These are phyloP conservation scores for Saturnispora zaruensis DNA, from an alignment of 805 yeast genomes.

Conservation along the genomic window DNA sequence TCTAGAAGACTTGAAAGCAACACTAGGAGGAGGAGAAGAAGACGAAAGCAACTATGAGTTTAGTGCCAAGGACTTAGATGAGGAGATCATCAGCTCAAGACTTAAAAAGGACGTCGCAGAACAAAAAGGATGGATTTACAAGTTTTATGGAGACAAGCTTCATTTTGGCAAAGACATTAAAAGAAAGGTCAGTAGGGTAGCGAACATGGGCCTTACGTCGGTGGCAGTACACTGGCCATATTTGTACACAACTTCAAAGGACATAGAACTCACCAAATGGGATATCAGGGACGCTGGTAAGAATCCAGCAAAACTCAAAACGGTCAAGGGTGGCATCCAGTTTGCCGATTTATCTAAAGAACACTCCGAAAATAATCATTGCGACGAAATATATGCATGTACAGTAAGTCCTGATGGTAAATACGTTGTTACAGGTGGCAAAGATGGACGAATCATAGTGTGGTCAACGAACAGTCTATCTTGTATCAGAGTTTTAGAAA, in stretches of 20 bases:
- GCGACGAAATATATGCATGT: slow-evolving; percentile 63
- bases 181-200: slow-evolving; percentile 42
- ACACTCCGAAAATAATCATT: slow-evolving; percentile 61
- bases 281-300: slow-evolving; percentile 44
- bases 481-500: slow-evolving; percentile 68
- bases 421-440: slow-evolving; percentile 86
- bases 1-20: slow-evolving; percentile 67
- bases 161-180: slow-evolving; percentile 32
- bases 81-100: slow-evolving; percentile 74
- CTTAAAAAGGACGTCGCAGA: slow-evolving; percentile 86
- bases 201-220: slow-evolving; percentile 49
- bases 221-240: slow-evolving; percentile 49
- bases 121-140: slow-evolving; percentile 73
- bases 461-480: slow-evolving; percentile 80
- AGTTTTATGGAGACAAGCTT: slow-evolving; percentile 49
- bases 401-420: slow-evolving; percentile 85
- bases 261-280: slow-evolving; percentile 74
- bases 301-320: slow-evolving; percentile 60
- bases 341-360: slow-evolving; percentile 37
- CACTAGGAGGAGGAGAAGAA: slow-evolving; percentile 16
- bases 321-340: slow-evolving; percentile 52
- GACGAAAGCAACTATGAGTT: slow-evolving; percentile 38
- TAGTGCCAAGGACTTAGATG: slow-evolving; percentile 86
- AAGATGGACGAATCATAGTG: slow-evolving; percentile 68
- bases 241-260: slow-evolving; percentile 77